Percentiles rank a stretch among this genome's conserved stretches.
Conservation (phyloP, 2,329 filamentous ascomycete genomes). For the Microsporum ferrugineum region DNA sequence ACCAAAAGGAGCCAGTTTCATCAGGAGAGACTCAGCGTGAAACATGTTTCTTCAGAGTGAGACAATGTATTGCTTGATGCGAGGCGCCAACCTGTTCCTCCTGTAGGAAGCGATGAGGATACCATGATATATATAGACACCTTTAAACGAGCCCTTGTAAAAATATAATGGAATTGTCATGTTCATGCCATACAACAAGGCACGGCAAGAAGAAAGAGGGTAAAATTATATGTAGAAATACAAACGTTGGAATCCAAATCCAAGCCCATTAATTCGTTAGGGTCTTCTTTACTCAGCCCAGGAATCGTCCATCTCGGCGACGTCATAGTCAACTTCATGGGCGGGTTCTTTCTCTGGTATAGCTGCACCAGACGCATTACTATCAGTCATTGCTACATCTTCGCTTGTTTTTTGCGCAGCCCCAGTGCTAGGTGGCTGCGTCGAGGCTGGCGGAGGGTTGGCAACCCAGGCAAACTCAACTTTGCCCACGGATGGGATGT, state of each 20-base stretch:
- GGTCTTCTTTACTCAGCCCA: constrained; percentile 25
- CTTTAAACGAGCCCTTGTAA: too few relatives aligned
- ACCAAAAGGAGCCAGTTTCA: background rate
- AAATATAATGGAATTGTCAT: too few relatives aligned
- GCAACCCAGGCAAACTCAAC: constrained; percentile 47
- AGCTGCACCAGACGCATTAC: background rate
- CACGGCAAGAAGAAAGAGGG: background rate
- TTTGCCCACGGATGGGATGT: constrained; percentile 43
- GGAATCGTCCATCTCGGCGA: constrained; percentile 39
- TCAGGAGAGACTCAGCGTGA: background rate
- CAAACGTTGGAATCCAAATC: background rate
- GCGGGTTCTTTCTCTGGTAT: constrained; percentile 13
- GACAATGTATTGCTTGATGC: background rate
- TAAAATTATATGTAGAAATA: background rate
- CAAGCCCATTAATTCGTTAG: background rate
- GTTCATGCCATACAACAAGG: too few relatives aligned
- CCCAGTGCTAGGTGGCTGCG: constrained; percentile 11
- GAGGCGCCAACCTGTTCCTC: background rate
- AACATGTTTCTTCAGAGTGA: background rate
- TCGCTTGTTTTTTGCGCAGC: constrained; percentile 18
- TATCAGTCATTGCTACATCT: constrained; percentile 22
- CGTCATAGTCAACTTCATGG: constrained; percentile 40
- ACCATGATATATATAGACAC: too few relatives aligned
- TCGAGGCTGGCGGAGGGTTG: constrained; percentile 21
- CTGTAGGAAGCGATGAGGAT: background rate